Base-by-base conservation (phyloP, 192 early-diverging fungal genomes). In the Mortierella alpina region DNA sequence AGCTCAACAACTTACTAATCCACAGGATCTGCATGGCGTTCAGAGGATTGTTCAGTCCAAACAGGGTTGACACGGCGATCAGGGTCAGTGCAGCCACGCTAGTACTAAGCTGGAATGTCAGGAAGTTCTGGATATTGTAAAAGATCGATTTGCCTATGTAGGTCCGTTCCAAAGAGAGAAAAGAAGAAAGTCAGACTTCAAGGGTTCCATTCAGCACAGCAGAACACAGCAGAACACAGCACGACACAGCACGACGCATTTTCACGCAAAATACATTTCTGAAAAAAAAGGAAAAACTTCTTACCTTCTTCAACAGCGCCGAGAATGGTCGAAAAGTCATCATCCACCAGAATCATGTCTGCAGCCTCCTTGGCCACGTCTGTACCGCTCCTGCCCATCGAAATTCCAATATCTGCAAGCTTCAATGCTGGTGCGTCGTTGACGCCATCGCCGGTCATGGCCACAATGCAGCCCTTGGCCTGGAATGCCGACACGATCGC, bases 1-100 rank as follows among this genome's bases (percentile, higher is more conserved):
- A 22, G 11, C 42, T 31, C 22, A 2, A 39, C 57, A 53, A 88
- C 91, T 86, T 90, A 97, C 93, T 99, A 63, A 99, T 99, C 96
- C 95, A 99, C 62, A 99, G 84, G 81, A 99, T 97, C 77, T 99
- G 97, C 97, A 99, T 99, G 11, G 97, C 93, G 76, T 99, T 99
- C 65, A 99, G 86, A 52, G 97, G 97, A 66, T 97, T 96, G 20
- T 88, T 86, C 12, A 96, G 82, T 45, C 95, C 96, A 74, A 96
- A 88, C 18, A 98, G 73, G 7, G 95, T 97, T 13, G 95, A 87
- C 39, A 95, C 69, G 20, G 96, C 95, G 72, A 99, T 95, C 73
- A 99, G 82, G 2, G 93, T 87, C 62, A 99, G 85, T 3, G 97
- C 97, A 14, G 97, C 90, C 18, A 98, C 86, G 84, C 95, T 95